Evolutionary conservation across 352 stramenopile species (phyloP), one percentile per base, ranked within the genome.

Genomic region (Globisporangium paddicum): DNA sequence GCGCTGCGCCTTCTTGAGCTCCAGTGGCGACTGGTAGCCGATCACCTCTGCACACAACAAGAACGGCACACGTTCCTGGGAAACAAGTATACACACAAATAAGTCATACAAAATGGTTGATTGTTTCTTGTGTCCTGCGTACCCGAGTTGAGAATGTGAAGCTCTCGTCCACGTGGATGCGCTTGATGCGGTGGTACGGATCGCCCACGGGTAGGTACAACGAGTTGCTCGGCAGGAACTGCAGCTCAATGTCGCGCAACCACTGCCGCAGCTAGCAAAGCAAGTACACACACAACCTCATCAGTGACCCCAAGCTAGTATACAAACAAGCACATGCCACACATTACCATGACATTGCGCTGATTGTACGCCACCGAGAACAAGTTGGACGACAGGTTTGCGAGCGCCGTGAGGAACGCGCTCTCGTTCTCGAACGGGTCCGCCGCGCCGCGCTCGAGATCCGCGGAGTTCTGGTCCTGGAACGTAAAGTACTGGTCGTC

Each of bases 71-170:
- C 84, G 82, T 52, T 94, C 84, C 73, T 84, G 19, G 1, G 18
- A 42, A 16, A 37, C 11, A 55, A 40, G 42, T 18, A 59, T 19
- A 38, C 14, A 55, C 47, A 35, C 3, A 55, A 40, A 46, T 5
- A 32, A 50, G 30, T 54, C 28, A 13, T 18, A 35, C 50, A 52
- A 53, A 23, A 37, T 26, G 28, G 25, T 52, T 26, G 47, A 9
- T 23, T 35, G 13, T 21, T 51, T 9, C 2, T 25, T 41, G 46
- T 21, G 37, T 52, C 8, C 28, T 10, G 18, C 56, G 16, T 62
- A 83, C 73, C 19, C 84, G 59, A 10, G 84, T 93, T 16, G 79
- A 90, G 51, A 94, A 94, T 0, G 82, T 92, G 66, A 94, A 94
- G 58, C 82, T 90, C 51, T 94, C 84, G 6, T 68, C 70, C 9